Evolutionary conservation across 225 moss, liverwort and hornwort species (phyloP).

Genomic region (Takakia lepidozioides): DNA sequence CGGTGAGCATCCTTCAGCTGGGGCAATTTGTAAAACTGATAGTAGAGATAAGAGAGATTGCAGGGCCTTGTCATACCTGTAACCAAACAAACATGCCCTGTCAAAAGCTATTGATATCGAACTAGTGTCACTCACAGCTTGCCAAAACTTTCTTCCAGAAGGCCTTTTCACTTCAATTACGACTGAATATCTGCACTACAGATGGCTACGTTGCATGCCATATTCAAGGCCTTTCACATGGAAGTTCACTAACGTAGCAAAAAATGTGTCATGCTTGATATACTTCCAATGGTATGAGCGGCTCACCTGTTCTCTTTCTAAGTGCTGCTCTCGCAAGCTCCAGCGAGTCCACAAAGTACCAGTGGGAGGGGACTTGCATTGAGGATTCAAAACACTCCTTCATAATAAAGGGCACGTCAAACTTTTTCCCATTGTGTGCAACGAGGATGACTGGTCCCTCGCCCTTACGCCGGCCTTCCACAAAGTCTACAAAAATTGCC

Average conservation of each 20-base stretch:
- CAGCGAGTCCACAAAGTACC: constrained; percentile 87
- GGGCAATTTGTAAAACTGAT: constrained; percentile 46
- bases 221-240: no score
- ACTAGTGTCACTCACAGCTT: no score
- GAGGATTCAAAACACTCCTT: constrained; percentile 70
- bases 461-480: constrained; percentile 72
- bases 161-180: no score
- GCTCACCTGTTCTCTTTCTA: no score
- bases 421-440: constrained; percentile 89
- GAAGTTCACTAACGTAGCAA: no score
- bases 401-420: constrained; percentile 95
- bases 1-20: constrained; percentile 48
- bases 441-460: constrained; percentile 63
- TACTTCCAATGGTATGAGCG: no score
- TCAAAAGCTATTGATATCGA: no score
- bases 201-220: no score
- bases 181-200: no score
- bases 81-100: no score
- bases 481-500: constrained; percentile 74
- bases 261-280: no score
- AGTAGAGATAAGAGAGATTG: constrained; percentile 35
- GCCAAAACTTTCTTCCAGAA: no score
- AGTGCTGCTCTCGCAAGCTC: constrained; percentile 27
- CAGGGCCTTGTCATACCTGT: constrained; percentile 39
- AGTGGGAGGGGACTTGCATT: constrained; percentile 64